Base-by-base conservation (phyloP, 2,329 filamentous ascomycete genomes). In the Chalaropsis ovoidea region DNA sequence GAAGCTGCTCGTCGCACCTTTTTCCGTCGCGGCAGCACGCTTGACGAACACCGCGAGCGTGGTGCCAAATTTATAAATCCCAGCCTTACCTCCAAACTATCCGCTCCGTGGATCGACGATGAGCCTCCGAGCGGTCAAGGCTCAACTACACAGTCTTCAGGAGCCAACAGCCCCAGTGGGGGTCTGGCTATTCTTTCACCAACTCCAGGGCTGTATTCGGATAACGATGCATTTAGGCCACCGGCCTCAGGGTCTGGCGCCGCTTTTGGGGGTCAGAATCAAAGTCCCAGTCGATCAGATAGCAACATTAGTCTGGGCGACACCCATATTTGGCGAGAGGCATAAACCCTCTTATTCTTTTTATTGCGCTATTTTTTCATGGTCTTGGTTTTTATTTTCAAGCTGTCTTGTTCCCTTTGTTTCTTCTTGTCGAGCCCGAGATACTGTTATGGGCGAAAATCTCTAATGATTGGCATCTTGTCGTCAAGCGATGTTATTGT, bases 51-150 rank as follows among this genome's bases (percentile, higher is more conserved):
- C 67, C 81, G 82, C 67, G 88, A 93, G 72, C 83, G 82, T 71
- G 88, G 86, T 0, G 72, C 86, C 73, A 78, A 78, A 61, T 95
- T 91, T 74, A 78, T 91, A 61, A 94, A 93, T 70, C 90, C 90
- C 1, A 93, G 84, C 72, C 76, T 95, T 11, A 78, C 86, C 3
- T 76, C 79, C 41, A 86, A 86, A 79, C 77, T 91, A n/a, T 80
- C 85, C 70, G 83, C 85, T 70, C 81, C 86, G 0, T 90, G 88
- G 88, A 83, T 90, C 63, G 83, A 84, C 70, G 73, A 77, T 62
- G 31, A 68, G 70, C 17, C 45, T 54, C 10, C 61, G 8, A 62
- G 41, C 24, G 61, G 61, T 8, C 42, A 62, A 35, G 61, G 41
- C 42, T 62, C 61, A 31, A 19, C 61, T 15, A 35, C 61, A 11